These are phyloP conservation scores for Phyllosticta paracitricarpa DNA, from an alignment of 2,329 filamentous ascomycete genomes.

Conservation along the genomic window DNA sequence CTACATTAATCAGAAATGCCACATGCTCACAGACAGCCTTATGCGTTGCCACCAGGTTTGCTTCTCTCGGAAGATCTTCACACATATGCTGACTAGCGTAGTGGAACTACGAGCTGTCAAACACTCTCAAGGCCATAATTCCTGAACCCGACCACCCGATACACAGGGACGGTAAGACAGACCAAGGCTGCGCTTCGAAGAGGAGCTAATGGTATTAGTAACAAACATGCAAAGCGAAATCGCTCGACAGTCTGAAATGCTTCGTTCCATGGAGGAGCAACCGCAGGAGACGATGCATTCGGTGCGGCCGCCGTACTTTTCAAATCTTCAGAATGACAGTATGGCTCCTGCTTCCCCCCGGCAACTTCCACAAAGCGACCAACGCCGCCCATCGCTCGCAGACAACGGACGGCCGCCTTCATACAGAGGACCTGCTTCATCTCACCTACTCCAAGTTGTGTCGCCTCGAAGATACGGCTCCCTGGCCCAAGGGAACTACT, in stretches of 20 bases:
- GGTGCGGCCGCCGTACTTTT: conserved; percentile 41
- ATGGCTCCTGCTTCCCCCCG: conserved; percentile 77
- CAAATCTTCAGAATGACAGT: conserved; percentile 28
- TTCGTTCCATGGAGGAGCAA: conserved; percentile 47
- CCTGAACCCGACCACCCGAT: conserved; percentile 66
- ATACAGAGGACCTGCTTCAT: conserved; percentile 42
- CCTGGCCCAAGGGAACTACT: conserved; percentile 59
- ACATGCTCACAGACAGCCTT: conserved; percentile 72
- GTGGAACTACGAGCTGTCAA: conserved; percentile 77
- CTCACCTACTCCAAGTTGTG: conserved; percentile 63
- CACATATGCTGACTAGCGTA: conserved; percentile 27
- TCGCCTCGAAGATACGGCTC: conserved; percentile 80
- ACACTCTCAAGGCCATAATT: conserved; percentile 61
- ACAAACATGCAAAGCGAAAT: conserved; percentile 54
- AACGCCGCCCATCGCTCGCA: conserved; percentile 57
- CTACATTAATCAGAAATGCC: conserved; percentile 69
- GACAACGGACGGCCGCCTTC: conserved; percentile 57
- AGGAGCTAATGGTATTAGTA: conserved; percentile 27
- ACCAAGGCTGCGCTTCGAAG: background rate
- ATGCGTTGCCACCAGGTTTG: conserved; percentile 58
- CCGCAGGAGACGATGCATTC: conserved; percentile 54
- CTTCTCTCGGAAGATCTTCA: background rate
- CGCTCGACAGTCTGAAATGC: conserved; percentile 48
- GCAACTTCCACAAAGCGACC: conserved; percentile 77
- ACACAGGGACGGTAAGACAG: conserved; percentile 68